Percentiles rank a stretch among this genome's conserved stretches.
phyloP scores from a whole-genome alignment of 2,329 filamentous ascomycete genomes.

The Exserohilum rostratum region DNA sequence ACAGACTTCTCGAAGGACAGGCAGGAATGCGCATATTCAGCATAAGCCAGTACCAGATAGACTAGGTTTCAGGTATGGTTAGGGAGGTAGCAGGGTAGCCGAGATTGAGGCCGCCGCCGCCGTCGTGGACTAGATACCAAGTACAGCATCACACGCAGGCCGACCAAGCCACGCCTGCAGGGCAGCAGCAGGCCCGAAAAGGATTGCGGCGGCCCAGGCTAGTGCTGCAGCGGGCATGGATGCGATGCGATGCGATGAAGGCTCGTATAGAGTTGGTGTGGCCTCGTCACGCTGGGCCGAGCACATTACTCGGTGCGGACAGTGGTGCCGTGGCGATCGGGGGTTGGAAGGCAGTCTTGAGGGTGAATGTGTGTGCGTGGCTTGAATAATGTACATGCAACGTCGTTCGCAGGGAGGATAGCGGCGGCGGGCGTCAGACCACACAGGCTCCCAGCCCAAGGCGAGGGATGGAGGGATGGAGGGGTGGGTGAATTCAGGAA shows the following conservation, averaged over 20 bases:
- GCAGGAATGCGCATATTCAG: not conserved
- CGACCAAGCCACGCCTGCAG: not conserved
- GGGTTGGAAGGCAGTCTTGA: too few species aligned
- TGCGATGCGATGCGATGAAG: not conserved
- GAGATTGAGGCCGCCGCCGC: not conserved
- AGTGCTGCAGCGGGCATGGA: conserved; percentile 6
- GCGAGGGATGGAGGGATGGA: not conserved
- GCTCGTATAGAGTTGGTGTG: conserved; percentile 4
- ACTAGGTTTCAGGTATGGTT: not conserved
- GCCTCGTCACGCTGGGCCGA: too few species aligned
- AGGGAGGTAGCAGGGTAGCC: not conserved
- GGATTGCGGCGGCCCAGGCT: conserved; percentile 4
- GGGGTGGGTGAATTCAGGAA: not conserved
- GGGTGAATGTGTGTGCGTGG: too few species aligned
- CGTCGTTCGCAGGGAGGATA: not conserved
- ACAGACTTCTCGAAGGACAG: not conserved
- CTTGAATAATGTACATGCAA: not conserved
- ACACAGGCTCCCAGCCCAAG: not conserved
- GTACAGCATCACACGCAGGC: not conserved
- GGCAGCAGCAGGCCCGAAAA: not conserved
- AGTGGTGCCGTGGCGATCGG: not conserved
- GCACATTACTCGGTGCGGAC: not conserved
- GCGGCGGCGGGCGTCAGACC: not conserved
- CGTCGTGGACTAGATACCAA: too few species aligned
- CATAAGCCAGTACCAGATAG: too few species aligned